Evolutionary conservation across 352 stramenopile species (phyloP).

Genomic region (Globisporangium middletonii): DNA sequence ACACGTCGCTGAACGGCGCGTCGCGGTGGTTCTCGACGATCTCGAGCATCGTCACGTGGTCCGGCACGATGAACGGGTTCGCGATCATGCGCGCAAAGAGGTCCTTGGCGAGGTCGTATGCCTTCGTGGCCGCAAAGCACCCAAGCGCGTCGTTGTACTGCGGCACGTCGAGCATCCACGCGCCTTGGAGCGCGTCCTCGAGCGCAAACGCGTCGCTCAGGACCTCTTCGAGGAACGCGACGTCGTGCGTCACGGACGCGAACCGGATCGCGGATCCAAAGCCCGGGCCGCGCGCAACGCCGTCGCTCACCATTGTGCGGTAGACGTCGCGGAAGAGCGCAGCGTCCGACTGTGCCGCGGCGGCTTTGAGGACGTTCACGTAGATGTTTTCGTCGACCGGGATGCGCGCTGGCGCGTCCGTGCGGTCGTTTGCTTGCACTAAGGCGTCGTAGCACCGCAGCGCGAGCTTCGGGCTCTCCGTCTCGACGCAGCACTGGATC

Average conservation of each 20-base stretch:
- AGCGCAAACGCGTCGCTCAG: constrained; percentile 43
- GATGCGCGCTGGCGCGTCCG: neutral
- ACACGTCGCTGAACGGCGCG: constrained; percentile 53
- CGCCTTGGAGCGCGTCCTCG: constrained; percentile 31
- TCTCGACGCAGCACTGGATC: constrained; percentile 55
- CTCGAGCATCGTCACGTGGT: constrained; percentile 75
- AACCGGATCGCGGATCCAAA: constrained; percentile 70
- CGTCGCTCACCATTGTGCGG: constrained; percentile 36
- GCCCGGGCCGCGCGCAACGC: constrained; percentile 44
- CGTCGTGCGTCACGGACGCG: constrained; percentile 40
- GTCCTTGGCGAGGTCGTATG: constrained; percentile 43
- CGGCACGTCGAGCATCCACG: constrained; percentile 53
- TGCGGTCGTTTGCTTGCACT: neutral
- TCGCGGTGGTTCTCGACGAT: constrained; percentile 69
- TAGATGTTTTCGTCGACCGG: constrained; percentile 73
- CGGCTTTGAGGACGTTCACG: constrained; percentile 69
- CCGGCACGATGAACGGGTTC: constrained; percentile 44
- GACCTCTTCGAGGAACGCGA: constrained; percentile 50
- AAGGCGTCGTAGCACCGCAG: constrained; percentile 46
- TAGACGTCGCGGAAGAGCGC: constrained; percentile 51
- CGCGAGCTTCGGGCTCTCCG: constrained; percentile 32
- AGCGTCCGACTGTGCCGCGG: constrained; percentile 25
- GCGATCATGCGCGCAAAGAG: constrained; percentile 58
- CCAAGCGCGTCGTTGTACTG: constrained; percentile 79
- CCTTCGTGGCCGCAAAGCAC: constrained; percentile 48